Evolutionary conservation across 1,284 basidiomycete genomes (phyloP).

Genomic region (Cutaneotrichosporon mucoides): DNA sequence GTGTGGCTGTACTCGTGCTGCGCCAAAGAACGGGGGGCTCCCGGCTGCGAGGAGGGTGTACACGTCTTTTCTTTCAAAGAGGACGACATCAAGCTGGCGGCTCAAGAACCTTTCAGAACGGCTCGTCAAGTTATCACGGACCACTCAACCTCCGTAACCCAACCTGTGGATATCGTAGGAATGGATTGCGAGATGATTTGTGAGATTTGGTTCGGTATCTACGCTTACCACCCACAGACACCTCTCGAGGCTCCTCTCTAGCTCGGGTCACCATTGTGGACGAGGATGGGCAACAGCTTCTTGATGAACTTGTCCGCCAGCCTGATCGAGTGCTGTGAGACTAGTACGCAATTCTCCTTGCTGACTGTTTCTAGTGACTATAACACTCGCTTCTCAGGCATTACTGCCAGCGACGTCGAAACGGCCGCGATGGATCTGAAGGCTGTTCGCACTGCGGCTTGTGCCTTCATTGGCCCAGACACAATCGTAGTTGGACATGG

Average conservation of each 20-base stretch:
- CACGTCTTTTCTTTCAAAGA: slow-evolving; percentile 48
- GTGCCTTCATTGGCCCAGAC: slow-evolving; percentile 64
- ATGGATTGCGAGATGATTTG: slow-evolving; percentile 88
- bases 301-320: slow-evolving; percentile 78
- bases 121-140: slow-evolving; percentile 40
- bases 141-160: slow-evolving; percentile 25
- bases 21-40: slow-evolving; percentile 57
- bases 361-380: slow-evolving; percentile 60
- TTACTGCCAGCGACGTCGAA: slow-evolving; percentile 60
- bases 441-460: slow-evolving; percentile 63
- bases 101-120: slow-evolving; percentile 66
- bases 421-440: slow-evolving; percentile 62
- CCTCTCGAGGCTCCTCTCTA: slow-evolving; percentile 78
- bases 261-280: slow-evolving; percentile 84
- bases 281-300: slow-evolving; percentile 63
- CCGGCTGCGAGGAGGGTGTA: slow-evolving; percentile 32
- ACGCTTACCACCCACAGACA: slow-evolving; percentile 49
- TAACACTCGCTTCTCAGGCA: slow-evolving; percentile 81
- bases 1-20: slow-evolving; percentile 47
- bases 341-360: background rate
- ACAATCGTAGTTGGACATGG: slow-evolving; percentile 73
- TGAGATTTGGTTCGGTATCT: slow-evolving; percentile 21
- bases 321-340: slow-evolving; percentile 72
- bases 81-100: slow-evolving; percentile 64
- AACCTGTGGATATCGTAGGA: slow-evolving; percentile 65